phyloP scores from a whole-genome alignment of 2,329 filamentous ascomycete species.

The Aspergillus caelatus region DNA sequence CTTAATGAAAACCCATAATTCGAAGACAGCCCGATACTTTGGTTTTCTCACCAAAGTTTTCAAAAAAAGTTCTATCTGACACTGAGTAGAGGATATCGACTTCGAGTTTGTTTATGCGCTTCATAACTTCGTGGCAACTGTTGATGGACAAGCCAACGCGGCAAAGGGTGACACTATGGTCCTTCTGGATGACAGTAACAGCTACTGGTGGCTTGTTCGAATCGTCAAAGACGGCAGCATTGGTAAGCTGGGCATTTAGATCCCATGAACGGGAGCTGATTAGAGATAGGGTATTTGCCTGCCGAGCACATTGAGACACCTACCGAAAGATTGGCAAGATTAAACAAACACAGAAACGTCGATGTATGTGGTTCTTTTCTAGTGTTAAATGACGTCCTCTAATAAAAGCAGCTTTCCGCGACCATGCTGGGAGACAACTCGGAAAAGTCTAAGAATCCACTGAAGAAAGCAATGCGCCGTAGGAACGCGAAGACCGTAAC shows the following conservation, averaged over 20 bases:
- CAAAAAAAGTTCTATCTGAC: slow-evolving; percentile 83
- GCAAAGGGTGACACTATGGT: slow-evolving; percentile 99
- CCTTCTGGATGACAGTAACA: slow-evolving; percentile 95
- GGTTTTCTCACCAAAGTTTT: background rate
- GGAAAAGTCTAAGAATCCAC: slow-evolving; percentile 78
- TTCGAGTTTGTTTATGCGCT: slow-evolving; percentile 99
- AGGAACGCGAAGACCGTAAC: slow-evolving; percentile 84
- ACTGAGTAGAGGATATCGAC: slow-evolving; percentile 94
- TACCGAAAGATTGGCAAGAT: slow-evolving; percentile 84
- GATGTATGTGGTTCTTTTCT: slow-evolving; percentile 65
- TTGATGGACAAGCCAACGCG: slow-evolving; percentile 97
- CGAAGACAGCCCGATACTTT: background rate
- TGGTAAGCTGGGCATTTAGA: slow-evolving; percentile 50
- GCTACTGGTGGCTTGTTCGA: slow-evolving; percentile 98
- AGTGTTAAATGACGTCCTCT: slow-evolving; percentile 14
- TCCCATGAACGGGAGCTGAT: slow-evolving; percentile 29
- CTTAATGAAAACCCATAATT: background rate
- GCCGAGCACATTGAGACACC: slow-evolving; percentile 98
- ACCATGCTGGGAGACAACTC: slow-evolving; percentile 73
- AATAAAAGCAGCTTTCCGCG: slow-evolving; percentile 60
- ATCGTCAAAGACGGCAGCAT: slow-evolving; percentile 98
- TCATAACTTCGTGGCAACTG: slow-evolving; percentile 95
- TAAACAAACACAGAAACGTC: slow-evolving; percentile 98
- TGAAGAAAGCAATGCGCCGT: slow-evolving; percentile 81
- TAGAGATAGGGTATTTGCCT: slow-evolving; percentile 76